Evolutionary conservation across 345 rosid species (phyloP).

Genomic region (Eucalyptus tenuipes): DNA sequence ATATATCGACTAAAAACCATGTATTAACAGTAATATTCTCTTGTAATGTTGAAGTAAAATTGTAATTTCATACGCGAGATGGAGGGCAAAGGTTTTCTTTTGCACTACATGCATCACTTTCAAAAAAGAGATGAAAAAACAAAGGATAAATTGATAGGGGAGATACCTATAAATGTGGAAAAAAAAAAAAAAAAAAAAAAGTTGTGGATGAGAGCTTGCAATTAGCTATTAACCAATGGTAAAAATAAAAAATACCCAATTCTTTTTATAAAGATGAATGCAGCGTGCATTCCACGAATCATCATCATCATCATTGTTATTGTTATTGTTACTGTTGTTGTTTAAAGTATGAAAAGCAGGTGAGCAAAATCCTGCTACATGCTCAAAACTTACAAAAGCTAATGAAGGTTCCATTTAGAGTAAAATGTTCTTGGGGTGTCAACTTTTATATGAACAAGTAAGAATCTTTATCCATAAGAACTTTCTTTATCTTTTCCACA

Average conservation of each 20-base stretch:
- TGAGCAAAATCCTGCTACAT: not conserved
- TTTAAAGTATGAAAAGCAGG: not conserved
- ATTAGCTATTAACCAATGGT: not conserved
- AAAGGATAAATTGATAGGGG: not conserved
- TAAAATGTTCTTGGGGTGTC: accelerated
- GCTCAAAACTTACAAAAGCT: not conserved
- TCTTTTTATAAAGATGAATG: not conserved
- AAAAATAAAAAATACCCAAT: not conserved
- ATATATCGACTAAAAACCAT: not conserved
- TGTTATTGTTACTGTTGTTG: accelerated
- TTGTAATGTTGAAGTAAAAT: accelerated
- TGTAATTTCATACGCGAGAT: not conserved
- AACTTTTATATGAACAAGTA: not conserved
- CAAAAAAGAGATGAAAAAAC: accelerated
- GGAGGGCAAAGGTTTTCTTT: accelerated
- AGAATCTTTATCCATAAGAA: accelerated
- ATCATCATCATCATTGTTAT: accelerated
- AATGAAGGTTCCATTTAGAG: not conserved
- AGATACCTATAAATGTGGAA: not conserved
- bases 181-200: not conserved
- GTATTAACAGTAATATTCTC: accelerated
- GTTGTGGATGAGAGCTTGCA: accelerated
- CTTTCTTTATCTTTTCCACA: not conserved
- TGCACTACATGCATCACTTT: accelerated
- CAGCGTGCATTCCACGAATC: accelerated